Evolutionary conservation across 2,329 filamentous ascomycete genomes (phyloP).

Genomic region (Cercospora sp.): DNA sequence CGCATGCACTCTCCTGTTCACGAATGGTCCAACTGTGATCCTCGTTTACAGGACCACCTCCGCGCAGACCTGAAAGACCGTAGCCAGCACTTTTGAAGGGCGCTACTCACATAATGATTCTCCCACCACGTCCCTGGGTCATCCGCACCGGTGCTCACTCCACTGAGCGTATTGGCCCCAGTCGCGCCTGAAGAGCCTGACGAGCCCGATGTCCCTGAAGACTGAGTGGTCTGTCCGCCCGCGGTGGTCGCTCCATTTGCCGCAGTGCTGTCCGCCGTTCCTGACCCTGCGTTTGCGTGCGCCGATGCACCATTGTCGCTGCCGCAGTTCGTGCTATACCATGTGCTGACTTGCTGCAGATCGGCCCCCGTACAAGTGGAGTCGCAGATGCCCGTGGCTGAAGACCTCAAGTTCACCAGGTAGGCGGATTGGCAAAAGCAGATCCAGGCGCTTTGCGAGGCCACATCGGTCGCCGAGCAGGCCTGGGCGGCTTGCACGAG

Average conservation of each 20-base stretch:
- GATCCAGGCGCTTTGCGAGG: constrained; percentile 55
- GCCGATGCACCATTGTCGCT: constrained; percentile 44
- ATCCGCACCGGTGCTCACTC: not conserved
- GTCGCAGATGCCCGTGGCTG: constrained; percentile 57
- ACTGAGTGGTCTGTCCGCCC: not conserved
- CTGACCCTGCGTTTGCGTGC: constrained; percentile 28
- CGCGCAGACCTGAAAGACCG: not conserved
- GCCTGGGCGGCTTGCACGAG: constrained; percentile 64
- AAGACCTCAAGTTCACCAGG: constrained; percentile 60
- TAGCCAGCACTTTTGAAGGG: not conserved
- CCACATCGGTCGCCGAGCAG: constrained; percentile 57
- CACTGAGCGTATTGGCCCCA: not conserved
- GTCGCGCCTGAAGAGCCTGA: not conserved
- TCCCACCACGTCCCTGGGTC: constrained; percentile 10
- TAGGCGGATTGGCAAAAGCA: constrained; percentile 72
- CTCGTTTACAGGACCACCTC: not conserved
- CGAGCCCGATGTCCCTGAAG: not conserved
- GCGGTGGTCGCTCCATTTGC: not conserved
- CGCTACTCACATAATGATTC: constrained; percentile 29
- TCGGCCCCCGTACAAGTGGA: constrained; percentile 49
- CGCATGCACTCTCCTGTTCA: not conserved
- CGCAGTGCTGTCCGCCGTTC: constrained; percentile 18
- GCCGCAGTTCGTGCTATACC: constrained; percentile 69
- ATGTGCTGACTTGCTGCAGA: constrained; percentile 61
- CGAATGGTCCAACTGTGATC: not conserved